Evolutionary conservation across 139 green algal genomes (phyloP).

Genomic region (Bryopsis sp.): DNA sequence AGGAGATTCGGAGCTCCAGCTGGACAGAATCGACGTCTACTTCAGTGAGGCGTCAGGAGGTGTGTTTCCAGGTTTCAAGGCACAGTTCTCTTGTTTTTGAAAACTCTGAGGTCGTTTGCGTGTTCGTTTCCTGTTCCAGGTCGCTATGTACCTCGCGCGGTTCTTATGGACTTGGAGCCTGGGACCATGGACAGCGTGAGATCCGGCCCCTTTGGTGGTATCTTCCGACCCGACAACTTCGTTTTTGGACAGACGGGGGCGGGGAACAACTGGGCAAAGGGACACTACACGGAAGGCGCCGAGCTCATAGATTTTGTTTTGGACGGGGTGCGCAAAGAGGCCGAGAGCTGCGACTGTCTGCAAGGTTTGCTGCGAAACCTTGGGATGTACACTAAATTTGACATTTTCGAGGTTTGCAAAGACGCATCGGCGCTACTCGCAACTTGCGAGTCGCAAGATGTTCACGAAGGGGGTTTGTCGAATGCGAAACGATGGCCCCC

Average conservation of each 20-base stretch:
- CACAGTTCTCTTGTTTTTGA: not conserved
- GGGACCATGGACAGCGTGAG: conserved; percentile 84
- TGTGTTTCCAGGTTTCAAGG: conserved; percentile 21
- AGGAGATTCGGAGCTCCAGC: conserved; percentile 83
- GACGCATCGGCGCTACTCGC: too few species aligned
- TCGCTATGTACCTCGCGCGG: conserved; percentile 84
- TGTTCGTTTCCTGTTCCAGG: conserved; percentile 27
- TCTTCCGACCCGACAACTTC: conserved; percentile 85
- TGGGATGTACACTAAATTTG: too few species aligned
- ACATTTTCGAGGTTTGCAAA: too few species aligned
- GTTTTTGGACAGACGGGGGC: conserved; percentile 88
- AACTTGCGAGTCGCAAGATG: too few species aligned
- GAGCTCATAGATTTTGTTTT: conserved; percentile 98
- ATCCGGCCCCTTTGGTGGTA: conserved; percentile 82
- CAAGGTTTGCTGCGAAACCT: conserved; percentile 86
- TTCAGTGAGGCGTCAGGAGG: conserved; percentile 81
- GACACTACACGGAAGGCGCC: conserved; percentile 98
- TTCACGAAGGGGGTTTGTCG: too few species aligned
- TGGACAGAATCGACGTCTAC: conserved; percentile 96
- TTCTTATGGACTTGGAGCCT: conserved; percentile 90
- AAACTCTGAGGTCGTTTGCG: not conserved
- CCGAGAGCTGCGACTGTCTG: conserved; percentile 95
- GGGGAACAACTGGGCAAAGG: conserved; percentile 99
- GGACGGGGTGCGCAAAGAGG: conserved; percentile 98
- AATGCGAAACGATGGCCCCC: too few species aligned